Evolutionary conservation across 129 eudicot genomes (phyloP), one percentile per base, ranked within the genome.

Genomic region (Gnaphalium uliginosum): DNA sequence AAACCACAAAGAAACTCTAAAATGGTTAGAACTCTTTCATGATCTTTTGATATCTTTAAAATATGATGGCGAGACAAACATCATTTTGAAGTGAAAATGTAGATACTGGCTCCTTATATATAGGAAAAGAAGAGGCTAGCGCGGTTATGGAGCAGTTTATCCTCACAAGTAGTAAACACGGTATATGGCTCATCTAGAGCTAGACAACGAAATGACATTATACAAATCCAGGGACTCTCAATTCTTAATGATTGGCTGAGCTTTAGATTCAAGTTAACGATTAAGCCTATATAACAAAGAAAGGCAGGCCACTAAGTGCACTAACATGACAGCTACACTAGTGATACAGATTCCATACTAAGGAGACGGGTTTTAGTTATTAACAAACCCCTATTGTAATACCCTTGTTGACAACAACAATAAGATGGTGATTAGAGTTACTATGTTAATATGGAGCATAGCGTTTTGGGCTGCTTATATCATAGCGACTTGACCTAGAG

Each of bases 401-500:
- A 48, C 29, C 65, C 26, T 35, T 19, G 67, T 54, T 76, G 74
- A 66, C 57, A 41, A 54, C 66, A 54, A 66, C 73, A 26, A 65
- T 53, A 32, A 35, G 53, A 76, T 11, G 73, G 73, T 35, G 33
- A 68, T 14, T 30, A 11, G 30, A 21, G 1, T 19, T 68, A 46
- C 25, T 76, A 24, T 76, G 66, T 76, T 76, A 56, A 9, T 54
- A 66, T 50, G 35, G 26, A 53, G 73, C 50, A 69, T 62, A 71
- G 71, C 46, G 72, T 54, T 73, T 33, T 19, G 83, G 53, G 48
- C 71, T 37, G 22, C 72, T 79, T 33, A 24, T 76, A 35, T 81
- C 78, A 73, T 81, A 72, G 61, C 82, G 78, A 63, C 87, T 79
- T 22, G 77, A 85, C 87, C 90, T 87, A 87, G 79, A 26, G 48